These are phyloP conservation scores for Dendrobium officinale DNA, from an alignment of 106 monocot species.

Conservation along the genomic window DNA sequence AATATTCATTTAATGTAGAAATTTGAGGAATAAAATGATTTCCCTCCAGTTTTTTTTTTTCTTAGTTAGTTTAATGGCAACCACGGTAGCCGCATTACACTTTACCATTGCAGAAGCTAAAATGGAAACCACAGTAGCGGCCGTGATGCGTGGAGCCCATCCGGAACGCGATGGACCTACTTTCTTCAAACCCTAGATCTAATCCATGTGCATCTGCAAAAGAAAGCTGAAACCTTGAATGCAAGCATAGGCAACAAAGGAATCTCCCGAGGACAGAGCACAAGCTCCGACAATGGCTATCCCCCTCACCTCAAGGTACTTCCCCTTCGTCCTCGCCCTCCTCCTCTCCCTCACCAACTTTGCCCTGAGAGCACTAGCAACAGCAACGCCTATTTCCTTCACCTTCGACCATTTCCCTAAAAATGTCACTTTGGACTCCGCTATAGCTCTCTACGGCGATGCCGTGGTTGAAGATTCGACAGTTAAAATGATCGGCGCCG, in stretches of 20 bases:
- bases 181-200: conserved; percentile 5
- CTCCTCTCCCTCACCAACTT: conserved; percentile 2
- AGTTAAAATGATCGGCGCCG: conserved; percentile 24
- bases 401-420: conserved; percentile 38
- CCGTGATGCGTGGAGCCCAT: conserved; percentile 11
- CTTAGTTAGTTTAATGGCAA: too few relatives aligned
- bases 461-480: conserved; percentile 25
- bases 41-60: too few relatives aligned
- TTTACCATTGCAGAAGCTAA: background rate
- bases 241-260: background rate
- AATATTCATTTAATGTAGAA: too few relatives aligned
- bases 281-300: conserved; percentile 9
- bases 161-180: background rate
- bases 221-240: background rate
- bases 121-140: background rate
- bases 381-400: conserved; percentile 30
- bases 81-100: too few relatives aligned
- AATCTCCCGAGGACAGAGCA: background rate
- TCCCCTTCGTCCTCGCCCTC: background rate
- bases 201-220: background rate
- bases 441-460: conserved; percentile 44
- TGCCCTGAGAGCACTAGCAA: background rate
- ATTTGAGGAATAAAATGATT: too few relatives aligned
- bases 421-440: conserved; percentile 13
- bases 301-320: conserved; percentile 13